Conservation (phyloP, 306 rosid genomes). For the Gastrolobium villosum region DNA sequence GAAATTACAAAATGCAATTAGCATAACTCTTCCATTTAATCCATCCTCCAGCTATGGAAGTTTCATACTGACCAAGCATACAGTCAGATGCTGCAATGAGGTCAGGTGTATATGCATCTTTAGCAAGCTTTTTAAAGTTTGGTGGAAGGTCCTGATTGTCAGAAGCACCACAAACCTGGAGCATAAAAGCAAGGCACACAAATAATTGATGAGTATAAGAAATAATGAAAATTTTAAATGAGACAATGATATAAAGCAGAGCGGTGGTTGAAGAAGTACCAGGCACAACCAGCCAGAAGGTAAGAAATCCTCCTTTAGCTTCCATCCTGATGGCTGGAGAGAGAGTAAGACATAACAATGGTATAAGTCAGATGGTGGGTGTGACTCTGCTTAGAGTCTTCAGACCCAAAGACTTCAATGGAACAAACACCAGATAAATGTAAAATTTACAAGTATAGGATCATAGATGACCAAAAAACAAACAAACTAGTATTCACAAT, state of each 20-base stretch:
- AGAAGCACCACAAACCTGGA: constrained; percentile 96
- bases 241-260: constrained; percentile 39
- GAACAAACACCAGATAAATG: constrained; percentile 31
- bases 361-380: constrained; percentile 35
- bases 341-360: constrained; percentile 33
- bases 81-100: constrained; percentile 94
- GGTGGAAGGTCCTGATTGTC: constrained; percentile 79
- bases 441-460: constrained; percentile 20
- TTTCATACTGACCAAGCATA: constrained; percentile 85
- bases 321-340: constrained; percentile 96
- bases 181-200: constrained; percentile 39
- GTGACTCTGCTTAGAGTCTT: constrained; percentile 18
- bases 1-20: constrained; percentile 40
- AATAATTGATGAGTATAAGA: constrained; percentile 17
- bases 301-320: constrained; percentile 85
- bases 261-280: constrained; percentile 60
- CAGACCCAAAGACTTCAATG: constrained; percentile 13
- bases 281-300: constrained; percentile 96
- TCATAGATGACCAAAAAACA: constrained; percentile 24
- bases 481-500: constrained; percentile 3
- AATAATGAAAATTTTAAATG: constrained; percentile 15
- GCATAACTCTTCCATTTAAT: constrained; percentile 39
- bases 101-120: constrained; percentile 93
- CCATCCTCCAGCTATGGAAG: constrained; percentile 29
- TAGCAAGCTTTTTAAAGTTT: constrained; percentile 80